Evolutionary conservation across 306 rosid species (phyloP).

Genomic region (Cicer chorassanicum): DNA sequence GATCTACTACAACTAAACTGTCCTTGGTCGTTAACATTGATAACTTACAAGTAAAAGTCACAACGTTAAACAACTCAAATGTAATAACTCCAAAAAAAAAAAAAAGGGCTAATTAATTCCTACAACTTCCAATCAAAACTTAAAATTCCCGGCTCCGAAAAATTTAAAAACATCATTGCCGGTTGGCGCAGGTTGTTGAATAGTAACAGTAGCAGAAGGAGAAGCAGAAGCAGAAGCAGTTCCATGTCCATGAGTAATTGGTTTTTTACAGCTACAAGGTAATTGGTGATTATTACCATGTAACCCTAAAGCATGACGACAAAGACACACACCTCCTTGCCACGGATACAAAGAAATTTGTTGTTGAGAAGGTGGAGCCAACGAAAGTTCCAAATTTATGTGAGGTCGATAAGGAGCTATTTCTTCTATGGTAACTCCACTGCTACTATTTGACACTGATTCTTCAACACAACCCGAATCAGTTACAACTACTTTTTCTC

Average conservation of each 20-base stretch:
- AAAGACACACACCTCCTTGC: background rate
- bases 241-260: background rate
- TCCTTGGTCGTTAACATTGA: no score
- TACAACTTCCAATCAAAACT: background rate
- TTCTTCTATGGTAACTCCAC: conserved; percentile 46
- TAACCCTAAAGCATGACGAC: background rate
- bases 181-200: background rate
- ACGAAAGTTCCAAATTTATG: conserved; percentile 61
- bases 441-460: conserved; percentile 51
- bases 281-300: background rate
- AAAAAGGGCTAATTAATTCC: background rate
- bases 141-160: background rate
- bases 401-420: conserved; percentile 11
- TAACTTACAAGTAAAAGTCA: no score
- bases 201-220: background rate
- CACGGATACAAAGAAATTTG: background rate
- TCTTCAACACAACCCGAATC: conserved; percentile 25
- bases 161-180: background rate
- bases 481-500: background rate
- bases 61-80: background rate
- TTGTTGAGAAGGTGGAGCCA: conserved; percentile 48
- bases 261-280: background rate
- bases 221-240: background rate
- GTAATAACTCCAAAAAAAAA: background rate
- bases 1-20: no score